Evolutionary conservation across 768 basidiomycete genomes (phyloP).

Genomic region (Collybia mongolica): DNA sequence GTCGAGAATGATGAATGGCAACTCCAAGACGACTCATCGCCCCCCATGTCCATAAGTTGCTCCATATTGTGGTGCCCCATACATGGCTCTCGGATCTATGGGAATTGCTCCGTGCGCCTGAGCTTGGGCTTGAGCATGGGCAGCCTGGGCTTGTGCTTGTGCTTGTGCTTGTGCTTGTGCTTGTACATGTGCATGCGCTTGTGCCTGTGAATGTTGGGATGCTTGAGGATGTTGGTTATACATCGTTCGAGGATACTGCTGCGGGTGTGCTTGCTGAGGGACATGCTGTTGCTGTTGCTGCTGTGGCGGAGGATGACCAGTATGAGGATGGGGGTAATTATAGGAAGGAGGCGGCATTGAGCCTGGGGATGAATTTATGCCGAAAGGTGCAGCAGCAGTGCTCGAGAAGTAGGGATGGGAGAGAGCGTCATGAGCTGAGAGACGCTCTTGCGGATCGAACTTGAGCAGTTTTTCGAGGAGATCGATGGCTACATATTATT

Average conservation of each 20-base stretch:
- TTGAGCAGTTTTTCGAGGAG: conserved; percentile 92
- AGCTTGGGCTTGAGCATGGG: conserved; percentile 12
- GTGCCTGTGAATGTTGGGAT: conserved; percentile 36
- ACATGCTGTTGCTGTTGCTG: conserved; percentile 25
- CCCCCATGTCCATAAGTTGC: conserved; percentile 21
- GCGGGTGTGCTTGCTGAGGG: conserved; percentile 30
- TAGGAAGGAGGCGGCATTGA: conserved; percentile 69
- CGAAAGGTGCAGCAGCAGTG: conserved; percentile 39
- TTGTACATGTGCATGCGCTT: conserved; percentile 29
- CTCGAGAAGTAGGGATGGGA: conserved; percentile 89
- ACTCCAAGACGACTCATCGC: conserved; percentile 14
- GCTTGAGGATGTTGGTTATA: conserved; percentile 35
- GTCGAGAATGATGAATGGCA: not conserved
- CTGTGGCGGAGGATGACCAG: conserved; percentile 38
- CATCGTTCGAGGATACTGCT: conserved; percentile 23
- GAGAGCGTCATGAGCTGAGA: conserved; percentile 89
- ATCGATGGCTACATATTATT: conserved; percentile 66
- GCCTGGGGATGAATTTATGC: conserved; percentile 44
- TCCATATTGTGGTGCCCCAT: conserved; percentile 24
- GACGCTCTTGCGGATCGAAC: conserved; percentile 91
- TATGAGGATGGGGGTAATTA: conserved; percentile 66
- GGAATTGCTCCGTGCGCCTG: conserved; percentile 15
- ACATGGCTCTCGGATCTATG: conserved; percentile 3
- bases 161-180: conserved; percentile 12
- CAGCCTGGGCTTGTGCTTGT: conserved; percentile 8